Conservation (phyloP, 129 eudicot species). For the Mikania micrantha region DNA sequence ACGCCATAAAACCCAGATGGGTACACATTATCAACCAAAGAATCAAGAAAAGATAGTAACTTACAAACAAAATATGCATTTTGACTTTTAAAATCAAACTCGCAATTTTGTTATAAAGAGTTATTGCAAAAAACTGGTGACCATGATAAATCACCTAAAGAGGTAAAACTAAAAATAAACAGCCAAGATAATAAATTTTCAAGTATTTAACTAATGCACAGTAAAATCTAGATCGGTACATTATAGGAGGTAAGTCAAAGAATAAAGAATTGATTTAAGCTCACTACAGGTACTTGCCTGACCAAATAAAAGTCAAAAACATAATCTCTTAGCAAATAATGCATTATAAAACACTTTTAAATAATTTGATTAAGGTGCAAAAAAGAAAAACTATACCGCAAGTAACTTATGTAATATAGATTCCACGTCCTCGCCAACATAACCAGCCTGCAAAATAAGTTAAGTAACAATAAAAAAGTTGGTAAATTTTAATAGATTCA, state of each 20-base stretch:
- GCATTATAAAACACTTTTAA: background rate
- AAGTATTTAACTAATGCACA: background rate
- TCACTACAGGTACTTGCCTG: background rate
- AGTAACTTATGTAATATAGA: constrained; percentile 87
- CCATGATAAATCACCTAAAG: background rate
- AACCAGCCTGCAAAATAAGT: constrained; percentile 79
- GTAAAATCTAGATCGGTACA: background rate
- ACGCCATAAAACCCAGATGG: background rate
- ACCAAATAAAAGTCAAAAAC: background rate
- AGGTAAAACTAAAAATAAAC: background rate
- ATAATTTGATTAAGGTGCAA: too few relatives aligned
- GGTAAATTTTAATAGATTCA: background rate
- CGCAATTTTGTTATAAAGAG: background rate
- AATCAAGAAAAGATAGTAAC: background rate
- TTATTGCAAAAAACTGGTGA: background rate
- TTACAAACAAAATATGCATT: background rate
- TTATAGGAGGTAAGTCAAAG: background rate
- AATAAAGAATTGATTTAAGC: background rate
- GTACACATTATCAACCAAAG: background rate
- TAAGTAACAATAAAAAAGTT: constrained; percentile 5
- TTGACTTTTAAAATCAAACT: background rate
- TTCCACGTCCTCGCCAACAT: constrained; percentile 97
- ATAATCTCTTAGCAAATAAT: background rate
- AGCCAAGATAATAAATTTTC: background rate
- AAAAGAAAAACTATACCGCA: constrained; percentile 37